phyloP scores from a whole-genome alignment of 768 basidiomycete species.

The Amanita pseudoporphyria region DNA sequence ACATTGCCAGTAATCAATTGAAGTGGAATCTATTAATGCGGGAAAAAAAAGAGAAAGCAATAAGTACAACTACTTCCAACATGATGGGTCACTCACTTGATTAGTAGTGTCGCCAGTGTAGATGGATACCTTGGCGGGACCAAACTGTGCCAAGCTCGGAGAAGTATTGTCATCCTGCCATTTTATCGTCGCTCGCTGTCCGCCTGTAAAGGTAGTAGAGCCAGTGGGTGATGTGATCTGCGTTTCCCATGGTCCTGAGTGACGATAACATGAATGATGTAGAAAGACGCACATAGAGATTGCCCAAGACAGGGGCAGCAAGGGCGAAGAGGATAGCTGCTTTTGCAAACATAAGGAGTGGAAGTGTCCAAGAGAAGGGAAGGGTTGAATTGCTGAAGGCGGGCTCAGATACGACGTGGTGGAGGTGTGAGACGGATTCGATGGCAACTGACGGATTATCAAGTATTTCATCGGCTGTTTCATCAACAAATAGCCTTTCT shows the following conservation, averaged over 20 bases:
- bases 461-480: background rate
- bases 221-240: slow-evolving; percentile 53
- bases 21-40: slow-evolving; percentile 36
- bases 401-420: too few species aligned
- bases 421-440: background rate
- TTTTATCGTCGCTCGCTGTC: slow-evolving; percentile 34
- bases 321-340: background rate
- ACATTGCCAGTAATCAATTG: slow-evolving; percentile 38
- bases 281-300: background rate
- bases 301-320: background rate
- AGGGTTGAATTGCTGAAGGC: background rate
- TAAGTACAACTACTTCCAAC: background rate
- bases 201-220: slow-evolving; percentile 36
- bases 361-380: background rate
- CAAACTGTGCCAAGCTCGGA: slow-evolving; percentile 44
- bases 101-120: slow-evolving; percentile 51
- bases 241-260: background rate
- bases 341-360: slow-evolving; percentile 4
- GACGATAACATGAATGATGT: background rate
- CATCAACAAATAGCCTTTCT: background rate
- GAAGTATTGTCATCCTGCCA: slow-evolving; percentile 49
- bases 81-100: slow-evolving; percentile 35
- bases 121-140: slow-evolving; percentile 42
- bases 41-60: background rate
- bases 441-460: too few species aligned